Base-by-base conservation (phyloP, 352 stramenopile genomes). In the Phytopythium kandeliae region DNA sequence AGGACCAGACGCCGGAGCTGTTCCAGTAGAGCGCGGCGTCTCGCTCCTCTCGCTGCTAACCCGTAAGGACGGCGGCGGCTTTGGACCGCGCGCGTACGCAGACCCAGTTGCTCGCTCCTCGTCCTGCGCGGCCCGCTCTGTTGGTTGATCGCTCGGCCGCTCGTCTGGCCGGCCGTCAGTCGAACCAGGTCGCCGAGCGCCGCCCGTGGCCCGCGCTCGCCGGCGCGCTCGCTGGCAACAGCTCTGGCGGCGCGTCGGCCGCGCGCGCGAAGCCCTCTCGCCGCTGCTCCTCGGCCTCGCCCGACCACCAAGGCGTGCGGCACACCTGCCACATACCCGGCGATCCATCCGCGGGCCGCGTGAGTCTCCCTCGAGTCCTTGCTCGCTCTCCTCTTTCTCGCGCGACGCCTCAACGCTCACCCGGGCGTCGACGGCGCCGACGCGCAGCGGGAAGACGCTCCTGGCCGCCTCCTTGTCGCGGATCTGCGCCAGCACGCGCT, bases 1-100 rank as follows among this genome's bases (percentile, higher is more conserved):
- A 94, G 55, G 83, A 94, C 46, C 83, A 94, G 59, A 94, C 83
- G 16, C 83, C 80, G 16, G 83, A 94, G 55, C 63, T 94, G 19
- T 94, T 94, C 59, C 80, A 94, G 69, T 93, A 85, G 33, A 52
- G 31, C 15, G 11, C 16, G 33, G 10, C 15, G 4, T 9, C 28
- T 4, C 45, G n/a, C 26, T 12, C 19, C 7, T 17, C 12, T 49
- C n/a, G n/a, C n/a, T n/a, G n/a, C n/a, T n/a, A n/a, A n/a, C n/a
- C n/a, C n/a, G n/a, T n/a, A n/a, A n/a, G n/a, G n/a, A n/a, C n/a
- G n/a, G n/a, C n/a, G n/a, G n/a, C n/a, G n/a, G n/a, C n/a, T n/a
- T n/a, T n/a, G n/a, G n/a, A n/a, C n/a, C n/a, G 16, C 25, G 17
- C 38, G 24, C 38, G 38, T 45, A 45, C 38, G 38, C 28, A n/a